Evolutionary conservation across 768 basidiomycete species (phyloP), one percentile per base, ranked within the genome.

Genomic region (Agrocybe praecox): DNA sequence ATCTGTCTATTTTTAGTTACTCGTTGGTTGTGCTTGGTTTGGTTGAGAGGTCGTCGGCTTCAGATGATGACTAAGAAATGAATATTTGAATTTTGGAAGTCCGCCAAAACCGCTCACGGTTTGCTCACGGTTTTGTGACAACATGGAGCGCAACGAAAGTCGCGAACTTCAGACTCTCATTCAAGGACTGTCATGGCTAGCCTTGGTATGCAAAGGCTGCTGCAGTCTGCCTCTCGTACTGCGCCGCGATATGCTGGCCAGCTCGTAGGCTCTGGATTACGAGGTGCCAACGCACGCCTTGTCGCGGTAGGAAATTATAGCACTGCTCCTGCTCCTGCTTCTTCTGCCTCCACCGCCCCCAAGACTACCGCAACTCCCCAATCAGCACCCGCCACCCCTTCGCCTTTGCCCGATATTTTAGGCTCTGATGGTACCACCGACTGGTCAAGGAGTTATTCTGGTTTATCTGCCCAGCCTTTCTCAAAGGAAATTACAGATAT

Each of bases 361-460:
- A 53, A 12, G n/a, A 19, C 32, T 24, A 53, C 49, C 54, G 57
- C 43, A 2, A 19, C 22, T 23, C 19, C 53, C 5, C 34, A 34
- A 21, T n/a, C n/a, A n/a, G 10, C n/a, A 14, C 10, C 51, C 9
- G 22, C 21, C 8, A 2, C 19, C 15, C 3, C 45, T 11, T 9
- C 45, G 34, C 34, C 49, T 12, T 45, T 67, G 18, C 65, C 65
- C 9, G 61, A 68, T 18, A 59, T 56, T 1, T 51, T 46, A 42
- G 58, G 47, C 45, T 51, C 57, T 18, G 71, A 74, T 47, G 65
- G 65, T 7, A 55, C 70, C 2, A 89, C 82, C 1, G 92, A 98
- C 71, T 98, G 96, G 96, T 91, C 92, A 1, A 88, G 82, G 66
- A 90, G 88, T 66, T 98, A 93, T 68, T 76, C 85, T 58, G 96